A percentile compares a stretch with the other conserved stretches of the same genome.
Conservation (phyloP, 2,329 filamentous ascomycete species). For the Aspergillus carbonarius region DNA sequence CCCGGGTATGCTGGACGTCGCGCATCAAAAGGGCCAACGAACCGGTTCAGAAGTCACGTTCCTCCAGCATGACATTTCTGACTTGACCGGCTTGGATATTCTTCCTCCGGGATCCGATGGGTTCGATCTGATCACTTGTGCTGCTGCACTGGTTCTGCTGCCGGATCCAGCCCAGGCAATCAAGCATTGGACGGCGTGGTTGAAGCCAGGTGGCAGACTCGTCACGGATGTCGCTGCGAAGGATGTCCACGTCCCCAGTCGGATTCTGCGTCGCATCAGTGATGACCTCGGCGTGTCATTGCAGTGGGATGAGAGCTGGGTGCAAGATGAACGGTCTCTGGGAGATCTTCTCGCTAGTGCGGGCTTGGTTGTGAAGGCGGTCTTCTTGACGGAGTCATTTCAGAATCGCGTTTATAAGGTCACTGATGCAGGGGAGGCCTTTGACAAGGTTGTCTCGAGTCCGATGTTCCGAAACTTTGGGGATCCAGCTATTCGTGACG, state of each 20-base stretch:
- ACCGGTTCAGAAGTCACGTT: not conserved
- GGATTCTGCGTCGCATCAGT: not conserved
- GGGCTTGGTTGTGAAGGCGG: not conserved
- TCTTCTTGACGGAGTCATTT: constrained; percentile 1
- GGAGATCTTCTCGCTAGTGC: not conserved
- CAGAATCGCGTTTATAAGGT: not conserved
- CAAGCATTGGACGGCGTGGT: not conserved
- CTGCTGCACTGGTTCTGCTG: constrained; percentile 8
- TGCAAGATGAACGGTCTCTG: constrained; percentile 1
- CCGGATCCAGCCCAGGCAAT: not conserved
- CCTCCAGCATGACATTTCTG: constrained; percentile 6
- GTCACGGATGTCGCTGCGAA: constrained; percentile 7
- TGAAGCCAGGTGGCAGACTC: constrained; percentile 5
- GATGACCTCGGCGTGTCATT: not conserved
- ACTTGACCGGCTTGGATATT: not conserved
- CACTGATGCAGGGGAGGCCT: not conserved
- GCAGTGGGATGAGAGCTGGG: constrained; percentile 10
- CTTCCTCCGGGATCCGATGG: not conserved
- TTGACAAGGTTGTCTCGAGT: constrained; percentile 3
- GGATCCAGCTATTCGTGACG: not conserved
- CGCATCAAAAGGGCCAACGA: not conserved
- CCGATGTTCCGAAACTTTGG: constrained; percentile 10
- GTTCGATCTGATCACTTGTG: constrained; percentile 9
- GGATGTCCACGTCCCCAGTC: constrained; percentile 7
- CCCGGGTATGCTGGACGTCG: constrained; percentile 4